These are phyloP conservation scores for Taphrina communis DNA, from an alignment of 1,139 yeast genomes.

Conservation along the genomic window DNA sequence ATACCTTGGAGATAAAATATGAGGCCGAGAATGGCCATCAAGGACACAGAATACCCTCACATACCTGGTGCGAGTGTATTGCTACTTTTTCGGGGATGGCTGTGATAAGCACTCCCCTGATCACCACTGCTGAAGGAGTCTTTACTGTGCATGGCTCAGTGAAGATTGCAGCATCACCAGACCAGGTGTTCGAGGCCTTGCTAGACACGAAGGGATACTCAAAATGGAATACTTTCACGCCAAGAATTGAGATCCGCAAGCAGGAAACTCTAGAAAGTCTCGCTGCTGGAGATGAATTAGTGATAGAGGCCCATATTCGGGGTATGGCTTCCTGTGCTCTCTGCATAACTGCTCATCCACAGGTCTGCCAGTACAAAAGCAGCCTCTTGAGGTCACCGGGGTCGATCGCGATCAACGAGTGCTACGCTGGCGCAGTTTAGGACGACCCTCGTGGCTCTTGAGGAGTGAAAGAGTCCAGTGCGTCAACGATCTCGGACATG, in stretches of 20 bases:
- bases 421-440: conserved; percentile 16
- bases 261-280: not conserved
- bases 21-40: too few relatives aligned
- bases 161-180: not conserved
- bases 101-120: conserved; percentile 6
- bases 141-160: conserved; percentile 12
- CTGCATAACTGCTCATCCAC: not conserved
- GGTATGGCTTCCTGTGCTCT: not conserved
- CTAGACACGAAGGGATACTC: not conserved
- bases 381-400: not conserved
- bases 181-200: not conserved
- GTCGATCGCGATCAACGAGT: not conserved
- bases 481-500: conserved; percentile 4
- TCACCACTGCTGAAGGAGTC: conserved; percentile 9
- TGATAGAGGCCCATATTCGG: conserved; percentile 15
- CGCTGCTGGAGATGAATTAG: conserved; percentile 3
- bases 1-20: too few relatives aligned
- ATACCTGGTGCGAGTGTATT: too few relatives aligned
- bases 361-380: conserved; percentile 15
- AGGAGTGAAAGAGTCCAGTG: conserved; percentile 24
- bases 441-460: conserved; percentile 14
- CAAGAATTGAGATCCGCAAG: not conserved
- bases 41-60: too few relatives aligned
- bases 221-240: conserved; percentile 25
- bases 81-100: not conserved